phyloP scores from a whole-genome alignment of 257 asterid genomes.

The Lithospermum erythrorhizon region DNA sequence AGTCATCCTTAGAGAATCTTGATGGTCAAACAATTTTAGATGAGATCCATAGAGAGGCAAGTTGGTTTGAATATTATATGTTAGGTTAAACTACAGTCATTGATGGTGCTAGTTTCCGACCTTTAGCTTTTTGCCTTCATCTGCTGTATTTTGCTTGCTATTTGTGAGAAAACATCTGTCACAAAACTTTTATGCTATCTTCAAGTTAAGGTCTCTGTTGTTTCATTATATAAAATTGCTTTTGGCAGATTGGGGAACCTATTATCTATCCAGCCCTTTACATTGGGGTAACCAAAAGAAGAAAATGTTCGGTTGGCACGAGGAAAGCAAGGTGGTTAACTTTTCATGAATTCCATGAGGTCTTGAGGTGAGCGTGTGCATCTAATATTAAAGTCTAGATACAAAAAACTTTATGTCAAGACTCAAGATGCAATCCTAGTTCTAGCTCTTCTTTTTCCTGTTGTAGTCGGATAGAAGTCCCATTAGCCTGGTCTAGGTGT shows the following conservation, averaged over 20 bases:
- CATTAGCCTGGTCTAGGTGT: too few species aligned
- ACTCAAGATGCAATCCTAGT: background rate
- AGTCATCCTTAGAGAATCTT: conserved; percentile 33
- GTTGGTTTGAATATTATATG: background rate
- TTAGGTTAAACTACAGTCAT: background rate
- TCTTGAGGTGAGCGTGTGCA: conserved; percentile 32
- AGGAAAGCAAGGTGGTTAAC: conserved; percentile 50
- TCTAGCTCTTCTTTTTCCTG: background rate
- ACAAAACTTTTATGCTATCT: background rate
- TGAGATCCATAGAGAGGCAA: conserved; percentile 56
- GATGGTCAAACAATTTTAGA: conserved; percentile 66
- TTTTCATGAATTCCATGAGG: conserved; percentile 68
- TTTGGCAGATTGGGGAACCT: conserved; percentile 55
- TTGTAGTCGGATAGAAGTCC: background rate
- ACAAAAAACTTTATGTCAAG: background rate
- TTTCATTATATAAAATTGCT: conserved; percentile 6
- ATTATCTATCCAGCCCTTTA: conserved; percentile 32
- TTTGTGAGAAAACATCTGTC: background rate
- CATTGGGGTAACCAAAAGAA: conserved; percentile 63
- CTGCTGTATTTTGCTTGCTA: background rate
- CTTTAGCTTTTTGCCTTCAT: background rate
- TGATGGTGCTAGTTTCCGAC: background rate
- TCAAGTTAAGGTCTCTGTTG: background rate
- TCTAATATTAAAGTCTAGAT: background rate
- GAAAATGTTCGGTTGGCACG: conserved; percentile 60